Percentiles rank a stretch among this genome's conserved stretches.
phyloP scores from a whole-genome alignment of 148 eudicot species.

The Cornus florida region DNA sequence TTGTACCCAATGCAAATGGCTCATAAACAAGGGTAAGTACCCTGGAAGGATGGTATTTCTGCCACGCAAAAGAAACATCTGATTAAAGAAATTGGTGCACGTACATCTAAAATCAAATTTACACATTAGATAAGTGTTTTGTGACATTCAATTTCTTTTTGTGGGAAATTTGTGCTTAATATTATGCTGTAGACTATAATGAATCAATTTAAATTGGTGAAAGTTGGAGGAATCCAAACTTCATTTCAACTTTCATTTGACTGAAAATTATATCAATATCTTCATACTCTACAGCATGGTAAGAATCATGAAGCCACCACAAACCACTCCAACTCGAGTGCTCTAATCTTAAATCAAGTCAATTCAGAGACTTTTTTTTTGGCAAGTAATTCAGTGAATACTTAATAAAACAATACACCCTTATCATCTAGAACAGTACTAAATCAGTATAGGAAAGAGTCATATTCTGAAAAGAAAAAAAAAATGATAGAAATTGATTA shows the following conservation, averaged over 20 bases:
- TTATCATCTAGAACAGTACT: not conserved
- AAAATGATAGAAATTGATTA: not conserved
- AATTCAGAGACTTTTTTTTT: not conserved
- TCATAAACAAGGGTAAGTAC: constrained; percentile 79
- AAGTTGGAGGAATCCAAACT: too few species aligned
- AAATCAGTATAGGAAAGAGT: not conserved
- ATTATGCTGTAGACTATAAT: not conserved
- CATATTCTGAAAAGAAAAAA: too few species aligned
- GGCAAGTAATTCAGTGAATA: too few species aligned
- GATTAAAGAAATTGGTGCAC: not conserved
- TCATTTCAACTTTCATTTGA: too few species aligned
- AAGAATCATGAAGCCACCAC: too few species aligned
- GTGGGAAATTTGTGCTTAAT: too few species aligned
- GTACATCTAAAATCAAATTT: not conserved
- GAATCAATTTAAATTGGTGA: not conserved
- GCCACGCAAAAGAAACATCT: not conserved
- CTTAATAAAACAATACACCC: too few species aligned
- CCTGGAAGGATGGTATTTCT: constrained; percentile 76
- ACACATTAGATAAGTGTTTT: not conserved
- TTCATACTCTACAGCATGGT: too few species aligned
- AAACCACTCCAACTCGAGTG: not conserved
- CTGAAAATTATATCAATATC: too few species aligned
- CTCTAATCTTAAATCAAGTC: not conserved
- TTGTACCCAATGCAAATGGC: constrained; percentile 61
- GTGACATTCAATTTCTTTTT: not conserved